A percentile compares a stretch with the other conserved stretches of the same genome.
phyloP scores from a whole-genome alignment of 2,329 filamentous ascomycete species.

The Venturia effusa region DNA sequence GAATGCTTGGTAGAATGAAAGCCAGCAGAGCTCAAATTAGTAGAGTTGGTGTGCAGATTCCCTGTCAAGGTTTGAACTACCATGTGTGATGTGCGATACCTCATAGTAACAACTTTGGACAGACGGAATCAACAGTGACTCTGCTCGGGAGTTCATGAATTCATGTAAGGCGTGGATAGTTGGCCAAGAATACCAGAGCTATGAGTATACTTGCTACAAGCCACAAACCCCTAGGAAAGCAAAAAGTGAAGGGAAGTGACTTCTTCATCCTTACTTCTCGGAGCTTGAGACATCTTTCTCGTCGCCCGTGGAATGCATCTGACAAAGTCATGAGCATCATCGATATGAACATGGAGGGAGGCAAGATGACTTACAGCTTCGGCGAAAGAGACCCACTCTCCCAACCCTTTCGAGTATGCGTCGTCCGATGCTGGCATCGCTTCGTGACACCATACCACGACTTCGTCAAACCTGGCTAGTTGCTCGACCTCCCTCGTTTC shows the following conservation, averaged over 20 bases:
- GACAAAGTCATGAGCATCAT: background rate
- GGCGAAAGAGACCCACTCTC: slow-evolving; percentile 71
- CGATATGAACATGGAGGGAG: background rate
- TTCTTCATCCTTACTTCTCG: background rate
- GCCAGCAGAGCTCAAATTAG: no score
- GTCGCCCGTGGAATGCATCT: background rate
- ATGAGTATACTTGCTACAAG: no score
- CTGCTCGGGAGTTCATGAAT: background rate
- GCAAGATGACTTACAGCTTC: slow-evolving; percentile 43
- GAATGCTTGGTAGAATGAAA: no score
- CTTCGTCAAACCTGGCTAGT: slow-evolving; percentile 58
- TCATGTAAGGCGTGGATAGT: no score
- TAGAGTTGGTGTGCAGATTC: no score
- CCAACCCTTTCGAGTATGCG: slow-evolving; percentile 60
- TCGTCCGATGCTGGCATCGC: slow-evolving; percentile 49
- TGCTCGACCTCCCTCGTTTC: slow-evolving; percentile 43
- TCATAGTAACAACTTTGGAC: no score
- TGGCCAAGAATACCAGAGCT: no score
- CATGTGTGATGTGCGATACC: no score
- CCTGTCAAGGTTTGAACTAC: no score
- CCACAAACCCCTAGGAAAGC: background rate
- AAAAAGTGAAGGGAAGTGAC: background rate
- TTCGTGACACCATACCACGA: slow-evolving; percentile 83
- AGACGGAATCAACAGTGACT: background rate
- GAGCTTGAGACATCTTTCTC: background rate